Percentiles rank a stretch among this genome's conserved stretches.
These are phyloP conservation scores for Pichia paraexigua DNA, from an alignment of 805 yeast genomes.

Conservation along the genomic window DNA sequence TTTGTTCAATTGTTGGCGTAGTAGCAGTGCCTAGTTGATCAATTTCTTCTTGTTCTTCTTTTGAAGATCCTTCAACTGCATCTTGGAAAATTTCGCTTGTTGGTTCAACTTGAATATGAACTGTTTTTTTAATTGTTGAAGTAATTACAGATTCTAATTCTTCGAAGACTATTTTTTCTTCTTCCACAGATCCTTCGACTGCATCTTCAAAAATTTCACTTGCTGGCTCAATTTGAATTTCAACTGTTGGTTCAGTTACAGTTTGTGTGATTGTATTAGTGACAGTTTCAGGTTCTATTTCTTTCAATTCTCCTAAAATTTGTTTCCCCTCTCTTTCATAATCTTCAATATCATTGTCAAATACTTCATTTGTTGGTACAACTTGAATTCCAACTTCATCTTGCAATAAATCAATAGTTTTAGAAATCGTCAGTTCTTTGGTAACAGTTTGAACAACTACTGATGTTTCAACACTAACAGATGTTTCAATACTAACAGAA, in stretches of 20 bases:
- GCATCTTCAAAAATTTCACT: background rate
- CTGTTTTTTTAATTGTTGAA: background rate
- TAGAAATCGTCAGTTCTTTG: background rate
- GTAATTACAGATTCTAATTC: background rate
- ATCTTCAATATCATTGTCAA: background rate
- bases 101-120: conserved; percentile 8
- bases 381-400: background rate
- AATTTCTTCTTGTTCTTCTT: background rate
- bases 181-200: background rate
- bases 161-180: background rate
- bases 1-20: background rate
- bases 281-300: background rate
- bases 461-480: background rate
- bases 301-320: background rate
- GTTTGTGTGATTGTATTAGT: background rate
- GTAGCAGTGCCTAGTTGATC: background rate
- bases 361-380: background rate
- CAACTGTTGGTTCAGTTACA: background rate
- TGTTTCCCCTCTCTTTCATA: background rate
- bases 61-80: background rate
- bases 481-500: conserved; percentile 1
- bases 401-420: background rate
- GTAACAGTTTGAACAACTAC: conserved; percentile 1
- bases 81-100: background rate
- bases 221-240: conserved; percentile 7